A percentile compares a stretch with the other conserved stretches of the same genome.
phyloP scores from a whole-genome alignment of 2,329 filamentous ascomycete genomes.

The Phyllosticta citribraziliensis region DNA sequence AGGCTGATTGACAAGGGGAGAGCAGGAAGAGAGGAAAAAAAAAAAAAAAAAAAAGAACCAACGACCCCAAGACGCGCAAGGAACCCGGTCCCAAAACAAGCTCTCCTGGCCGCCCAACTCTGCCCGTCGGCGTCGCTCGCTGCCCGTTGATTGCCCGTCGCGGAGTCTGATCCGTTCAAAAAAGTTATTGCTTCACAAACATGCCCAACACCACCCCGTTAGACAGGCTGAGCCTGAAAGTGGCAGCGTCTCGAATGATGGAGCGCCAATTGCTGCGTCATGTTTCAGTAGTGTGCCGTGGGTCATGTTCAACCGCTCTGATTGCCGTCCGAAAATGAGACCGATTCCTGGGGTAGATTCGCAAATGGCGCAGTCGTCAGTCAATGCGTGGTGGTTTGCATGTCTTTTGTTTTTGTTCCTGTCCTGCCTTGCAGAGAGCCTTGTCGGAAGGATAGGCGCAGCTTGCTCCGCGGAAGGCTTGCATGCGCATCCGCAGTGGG shows the following conservation, averaged over 20 bases:
- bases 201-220: not conserved
- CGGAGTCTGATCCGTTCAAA: not conserved
- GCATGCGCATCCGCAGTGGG: constrained; percentile 9
- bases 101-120: constrained; percentile 14
- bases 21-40: not conserved
- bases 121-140: not conserved
- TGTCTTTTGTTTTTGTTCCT: not conserved
- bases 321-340: not conserved
- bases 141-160: not conserved
- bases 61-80: constrained; percentile 14
- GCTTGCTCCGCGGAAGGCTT: constrained; percentile 8
- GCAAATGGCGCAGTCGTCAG: not conserved
- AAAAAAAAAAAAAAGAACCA: constrained; percentile 13
- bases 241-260: not conserved
- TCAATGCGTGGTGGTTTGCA: not conserved
- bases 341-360: not conserved
- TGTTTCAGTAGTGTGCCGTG: not conserved
- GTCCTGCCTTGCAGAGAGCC: constrained; percentile 8
- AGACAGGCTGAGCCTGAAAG: constrained; percentile 3
- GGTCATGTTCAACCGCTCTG: not conserved
- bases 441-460: constrained; percentile 9
- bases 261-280: not conserved
- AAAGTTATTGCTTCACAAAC: not conserved
- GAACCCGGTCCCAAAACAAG: constrained; percentile 16
- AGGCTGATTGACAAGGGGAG: no score